Conservation (phyloP, 2,329 filamentous ascomycete genomes). For the Dothideomycetes sp. region DNA sequence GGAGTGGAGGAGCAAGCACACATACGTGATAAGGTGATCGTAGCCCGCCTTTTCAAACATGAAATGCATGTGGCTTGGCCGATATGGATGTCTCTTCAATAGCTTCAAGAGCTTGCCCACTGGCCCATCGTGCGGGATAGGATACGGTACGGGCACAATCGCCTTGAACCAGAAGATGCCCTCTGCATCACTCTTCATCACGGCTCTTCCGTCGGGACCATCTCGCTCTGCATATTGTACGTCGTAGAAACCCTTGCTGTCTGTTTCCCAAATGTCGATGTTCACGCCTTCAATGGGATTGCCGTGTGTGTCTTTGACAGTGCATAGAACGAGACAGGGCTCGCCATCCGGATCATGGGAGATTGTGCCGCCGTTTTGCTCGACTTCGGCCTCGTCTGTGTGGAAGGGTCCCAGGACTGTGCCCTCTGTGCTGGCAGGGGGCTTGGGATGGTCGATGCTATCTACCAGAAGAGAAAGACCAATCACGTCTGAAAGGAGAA, state of each 20-base stretch:
- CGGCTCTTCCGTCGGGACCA: conserved; percentile 59
- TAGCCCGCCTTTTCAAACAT: conserved; percentile 75
- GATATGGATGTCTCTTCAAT: conserved; percentile 63
- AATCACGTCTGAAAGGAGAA: conserved; percentile 69
- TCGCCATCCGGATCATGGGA: conserved; percentile 59
- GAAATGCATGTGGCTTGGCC: conserved; percentile 74
- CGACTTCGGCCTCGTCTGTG: conserved; percentile 59
- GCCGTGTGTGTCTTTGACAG: conserved; percentile 53
- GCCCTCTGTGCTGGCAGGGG: conserved; percentile 57
- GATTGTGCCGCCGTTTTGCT: conserved; percentile 49
- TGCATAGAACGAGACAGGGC: conserved; percentile 63
- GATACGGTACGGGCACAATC: conserved; percentile 75
- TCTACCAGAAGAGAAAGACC: conserved; percentile 73
- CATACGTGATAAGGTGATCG: conserved; percentile 74
- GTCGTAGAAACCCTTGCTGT: conserved; percentile 70
- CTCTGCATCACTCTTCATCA: conserved; percentile 57
- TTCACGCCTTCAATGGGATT: conserved; percentile 54
- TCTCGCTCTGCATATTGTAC: conserved; percentile 59
- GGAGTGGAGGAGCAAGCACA: conserved; percentile 16
- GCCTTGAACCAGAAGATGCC: conserved; percentile 78
- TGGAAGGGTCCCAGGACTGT: conserved; percentile 77
- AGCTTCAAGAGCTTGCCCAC: conserved; percentile 60
- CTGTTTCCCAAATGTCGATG: conserved; percentile 79
- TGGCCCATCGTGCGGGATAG: conserved; percentile 74
- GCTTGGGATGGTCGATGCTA: conserved; percentile 75